These are phyloP conservation scores for Pythium scleroteichum DNA, from an alignment of 352 stramenopile species.

Conservation along the genomic window DNA sequence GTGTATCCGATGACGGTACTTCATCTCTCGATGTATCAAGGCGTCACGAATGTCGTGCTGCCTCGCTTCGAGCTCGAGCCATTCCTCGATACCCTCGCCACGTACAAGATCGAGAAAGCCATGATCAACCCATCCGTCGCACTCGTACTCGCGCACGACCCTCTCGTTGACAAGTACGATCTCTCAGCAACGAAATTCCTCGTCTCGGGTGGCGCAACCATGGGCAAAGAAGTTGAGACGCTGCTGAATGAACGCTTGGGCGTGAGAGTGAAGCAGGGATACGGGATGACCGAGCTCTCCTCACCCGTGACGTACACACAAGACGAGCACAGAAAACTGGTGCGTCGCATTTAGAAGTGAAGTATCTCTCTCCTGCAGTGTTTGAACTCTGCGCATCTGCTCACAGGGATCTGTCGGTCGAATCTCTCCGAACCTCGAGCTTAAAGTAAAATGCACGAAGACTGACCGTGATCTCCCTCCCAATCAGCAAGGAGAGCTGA, in stretches of 20 bases:
- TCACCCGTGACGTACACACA: slow-evolving; percentile 25
- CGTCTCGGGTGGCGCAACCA: slow-evolving; percentile 69
- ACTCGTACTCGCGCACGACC: slow-evolving; percentile 85
- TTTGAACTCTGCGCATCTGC: too few species aligned
- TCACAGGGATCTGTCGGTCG: slow-evolving; percentile 25
- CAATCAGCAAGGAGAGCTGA: slow-evolving; percentile 58
- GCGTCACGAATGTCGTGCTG: slow-evolving; percentile 82
- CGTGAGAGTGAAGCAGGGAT: slow-evolving; percentile 35
- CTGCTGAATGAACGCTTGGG: slow-evolving; percentile 52
- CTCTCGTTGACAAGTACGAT: slow-evolving; percentile 92
- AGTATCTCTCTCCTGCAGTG: too few species aligned
- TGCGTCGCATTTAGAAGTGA: too few species aligned
- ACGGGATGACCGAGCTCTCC: slow-evolving; percentile 48
- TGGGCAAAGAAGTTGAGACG: slow-evolving; percentile 65
- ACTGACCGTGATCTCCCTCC: slow-evolving; percentile 34
- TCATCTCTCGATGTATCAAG: slow-evolving; percentile 81
- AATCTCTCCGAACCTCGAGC: slow-evolving; percentile 38
- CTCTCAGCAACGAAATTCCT: slow-evolving; percentile 75
- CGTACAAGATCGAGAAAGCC: slow-evolving; percentile 47
- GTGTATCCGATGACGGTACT: slow-evolving; percentile 92
- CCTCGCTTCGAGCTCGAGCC: slow-evolving; percentile 87
- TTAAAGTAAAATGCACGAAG: slow-evolving; percentile 39
- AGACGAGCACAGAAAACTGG: slow-evolving; percentile 10
- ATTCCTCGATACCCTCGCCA: slow-evolving; percentile 81
- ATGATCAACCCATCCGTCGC: slow-evolving; percentile 89